Percentiles rank a stretch among this genome's conserved stretches.
phyloP scores from a whole-genome alignment of 2,329 filamentous ascomycete genomes.

The Endocalyx cinctus region DNA sequence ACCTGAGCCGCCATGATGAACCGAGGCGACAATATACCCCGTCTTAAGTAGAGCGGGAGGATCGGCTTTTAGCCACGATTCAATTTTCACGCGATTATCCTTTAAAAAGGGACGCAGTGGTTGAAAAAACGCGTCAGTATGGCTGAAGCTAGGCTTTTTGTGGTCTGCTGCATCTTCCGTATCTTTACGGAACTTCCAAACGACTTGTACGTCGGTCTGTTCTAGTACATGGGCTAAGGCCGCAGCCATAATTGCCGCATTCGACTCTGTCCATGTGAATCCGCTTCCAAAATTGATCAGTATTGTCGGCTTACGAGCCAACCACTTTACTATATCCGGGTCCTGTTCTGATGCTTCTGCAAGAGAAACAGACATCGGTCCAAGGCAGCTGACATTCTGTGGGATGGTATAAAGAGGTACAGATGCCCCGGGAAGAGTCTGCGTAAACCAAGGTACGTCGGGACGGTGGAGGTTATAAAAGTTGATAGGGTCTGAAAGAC shows the following conservation, averaged over 20 bases:
- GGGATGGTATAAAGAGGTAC: conserved; percentile 12
- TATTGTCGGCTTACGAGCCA: conserved; percentile 13
- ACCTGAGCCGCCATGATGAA: conserved; percentile 18
- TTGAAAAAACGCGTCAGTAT: conserved; percentile 7
- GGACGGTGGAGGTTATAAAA: conserved; percentile 7
- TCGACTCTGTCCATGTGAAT: conserved; percentile 9
- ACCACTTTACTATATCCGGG: conserved; percentile 12
- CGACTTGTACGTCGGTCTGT: conserved; percentile 9
- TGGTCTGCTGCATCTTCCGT: neutral
- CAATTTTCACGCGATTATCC: conserved; percentile 10
- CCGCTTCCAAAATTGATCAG: conserved; percentile 16
- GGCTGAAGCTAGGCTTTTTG: no score
- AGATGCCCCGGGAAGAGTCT: conserved; percentile 12
- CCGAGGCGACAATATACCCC: conserved; percentile 14
- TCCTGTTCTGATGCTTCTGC: conserved; percentile 11
- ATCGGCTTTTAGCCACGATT: conserved; percentile 12
- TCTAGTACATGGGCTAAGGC: conserved; percentile 11
- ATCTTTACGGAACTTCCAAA: conserved; percentile 14
- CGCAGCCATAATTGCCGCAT: conserved; percentile 12
- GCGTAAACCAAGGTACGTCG: conserved; percentile 13
- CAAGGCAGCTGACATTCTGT: conserved; percentile 12
- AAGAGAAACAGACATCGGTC: conserved; percentile 14
- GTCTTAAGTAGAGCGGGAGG: conserved; percentile 13
- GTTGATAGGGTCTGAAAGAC: conserved; percentile 6
- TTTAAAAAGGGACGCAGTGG: conserved; percentile 9